Evolutionary conservation across 345 rosid genomes (phyloP).

Genomic region (Gynandropsis gynandra): DNA sequence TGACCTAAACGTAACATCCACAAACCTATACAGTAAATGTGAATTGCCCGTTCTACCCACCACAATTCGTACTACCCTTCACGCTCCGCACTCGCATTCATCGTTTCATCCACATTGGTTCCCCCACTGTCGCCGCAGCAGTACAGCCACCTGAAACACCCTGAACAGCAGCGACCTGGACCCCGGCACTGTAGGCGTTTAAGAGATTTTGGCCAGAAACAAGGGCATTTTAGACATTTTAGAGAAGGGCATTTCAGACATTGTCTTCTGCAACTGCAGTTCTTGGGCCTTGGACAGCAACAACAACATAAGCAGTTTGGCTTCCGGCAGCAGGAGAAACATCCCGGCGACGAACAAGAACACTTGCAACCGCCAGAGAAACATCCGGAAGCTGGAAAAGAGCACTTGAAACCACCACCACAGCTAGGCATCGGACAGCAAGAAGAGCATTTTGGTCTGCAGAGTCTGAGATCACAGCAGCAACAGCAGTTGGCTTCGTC

Average conservation of each 20-base stretch:
- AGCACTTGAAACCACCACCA: too few relatives aligned
- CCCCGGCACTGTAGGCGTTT: slow-evolving; percentile 30
- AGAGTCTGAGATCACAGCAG: too few relatives aligned
- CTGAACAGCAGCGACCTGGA: slow-evolving; percentile 17
- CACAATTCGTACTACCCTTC: too few relatives aligned
- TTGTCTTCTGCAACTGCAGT: not conserved
- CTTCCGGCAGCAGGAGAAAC: not conserved
- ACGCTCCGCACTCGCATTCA: slow-evolving; percentile 8
- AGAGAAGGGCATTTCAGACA: too few relatives aligned
- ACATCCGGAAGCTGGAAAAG: slow-evolving; percentile 13
- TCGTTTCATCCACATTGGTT: slow-evolving; percentile 14
- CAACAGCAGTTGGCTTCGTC: slow-evolving; percentile 47
- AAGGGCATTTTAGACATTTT: slow-evolving; percentile 24
- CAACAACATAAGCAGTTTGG: not conserved
- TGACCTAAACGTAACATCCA: too few relatives aligned
- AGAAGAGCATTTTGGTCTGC: too few relatives aligned
- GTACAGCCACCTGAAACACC: slow-evolving; percentile 32
- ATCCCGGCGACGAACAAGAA: not conserved
- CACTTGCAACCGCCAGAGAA: slow-evolving; percentile 2
- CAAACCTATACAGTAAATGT: too few relatives aligned
- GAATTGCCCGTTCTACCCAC: slow-evolving; percentile 17
- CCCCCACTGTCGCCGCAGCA: slow-evolving; percentile 19
- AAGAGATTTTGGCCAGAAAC: slow-evolving; percentile 19
- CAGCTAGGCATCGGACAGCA: too few relatives aligned
- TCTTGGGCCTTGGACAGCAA: not conserved